phyloP scores from a whole-genome alignment of 805 yeast genomes.

The Candida awuae region DNA sequence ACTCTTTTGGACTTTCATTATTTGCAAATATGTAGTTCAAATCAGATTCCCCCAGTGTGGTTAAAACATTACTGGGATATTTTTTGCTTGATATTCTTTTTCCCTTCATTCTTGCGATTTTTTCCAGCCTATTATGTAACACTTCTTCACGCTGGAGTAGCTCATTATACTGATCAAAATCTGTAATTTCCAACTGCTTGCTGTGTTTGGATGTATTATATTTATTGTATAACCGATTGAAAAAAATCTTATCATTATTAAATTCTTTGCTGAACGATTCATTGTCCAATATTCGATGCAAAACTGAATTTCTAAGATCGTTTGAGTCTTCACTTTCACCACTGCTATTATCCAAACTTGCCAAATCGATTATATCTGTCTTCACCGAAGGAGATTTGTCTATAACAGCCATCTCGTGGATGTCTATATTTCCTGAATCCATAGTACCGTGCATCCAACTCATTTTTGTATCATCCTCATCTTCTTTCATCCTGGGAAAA shows the following conservation, averaged over 20 bases:
- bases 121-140: slow-evolving; percentile 17
- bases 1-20: slow-evolving; percentile 8
- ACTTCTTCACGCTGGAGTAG: slow-evolving; percentile 21
- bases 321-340: not conserved
- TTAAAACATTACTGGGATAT: slow-evolving; percentile 11
- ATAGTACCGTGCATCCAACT: too few species aligned
- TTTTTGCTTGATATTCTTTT: not conserved
- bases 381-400: too few species aligned
- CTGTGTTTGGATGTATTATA: slow-evolving; percentile 5
- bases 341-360: not conserved
- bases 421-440: too few species aligned
- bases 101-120: slow-evolving; percentile 8
- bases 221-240: slow-evolving; percentile 21
- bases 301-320: slow-evolving; percentile 19
- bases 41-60: slow-evolving; percentile 19
- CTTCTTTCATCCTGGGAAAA: too few species aligned
- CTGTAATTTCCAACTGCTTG: slow-evolving; percentile 14
- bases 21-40: slow-evolving; percentile 15
- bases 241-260: slow-evolving; percentile 14
- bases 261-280: slow-evolving; percentile 10
- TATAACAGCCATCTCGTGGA: too few species aligned
- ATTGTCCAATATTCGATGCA: slow-evolving; percentile 19
- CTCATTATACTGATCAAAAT: slow-evolving; percentile 26
- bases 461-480: too few species aligned
- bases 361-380: slow-evolving; percentile 1